phyloP scores from a whole-genome alignment of 345 rosid species.

The Sonneratia alba region DNA sequence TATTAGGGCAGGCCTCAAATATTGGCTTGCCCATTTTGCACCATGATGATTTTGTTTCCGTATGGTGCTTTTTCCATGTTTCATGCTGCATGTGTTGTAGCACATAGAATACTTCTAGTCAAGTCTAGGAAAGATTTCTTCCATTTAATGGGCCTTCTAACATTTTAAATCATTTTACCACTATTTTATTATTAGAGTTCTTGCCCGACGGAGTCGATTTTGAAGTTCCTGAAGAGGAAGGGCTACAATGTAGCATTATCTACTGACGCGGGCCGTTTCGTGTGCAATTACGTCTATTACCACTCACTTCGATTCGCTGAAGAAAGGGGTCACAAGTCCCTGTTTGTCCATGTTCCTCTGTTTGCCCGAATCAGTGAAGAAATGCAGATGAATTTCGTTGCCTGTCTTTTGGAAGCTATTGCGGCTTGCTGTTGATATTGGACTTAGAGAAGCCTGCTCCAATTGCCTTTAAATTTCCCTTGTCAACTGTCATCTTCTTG shows the following conservation, averaged over 20 bases:
- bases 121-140: background rate
- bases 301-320: conserved; percentile 64
- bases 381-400: conserved; percentile 59
- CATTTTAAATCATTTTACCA: background rate
- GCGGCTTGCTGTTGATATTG: conserved; percentile 41
- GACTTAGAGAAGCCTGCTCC: background rate
- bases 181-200: conserved; percentile 28
- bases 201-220: conserved; percentile 34
- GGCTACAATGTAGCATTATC: conserved; percentile 44
- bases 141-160: background rate
- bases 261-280: conserved; percentile 59
- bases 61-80: background rate
- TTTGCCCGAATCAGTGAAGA: conserved; percentile 57
- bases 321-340: conserved; percentile 57
- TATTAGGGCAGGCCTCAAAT: background rate
- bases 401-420: conserved; percentile 54
- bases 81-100: background rate
- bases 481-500: background rate
- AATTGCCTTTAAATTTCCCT: background rate
- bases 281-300: conserved; percentile 72
- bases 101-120: background rate
- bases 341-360: conserved; percentile 67
- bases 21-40: too few relatives aligned
- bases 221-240: conserved; percentile 31
- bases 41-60: background rate